Conservation (phyloP, 2,329 filamentous ascomycete genomes). For the Diaporthe nobilis region DNA sequence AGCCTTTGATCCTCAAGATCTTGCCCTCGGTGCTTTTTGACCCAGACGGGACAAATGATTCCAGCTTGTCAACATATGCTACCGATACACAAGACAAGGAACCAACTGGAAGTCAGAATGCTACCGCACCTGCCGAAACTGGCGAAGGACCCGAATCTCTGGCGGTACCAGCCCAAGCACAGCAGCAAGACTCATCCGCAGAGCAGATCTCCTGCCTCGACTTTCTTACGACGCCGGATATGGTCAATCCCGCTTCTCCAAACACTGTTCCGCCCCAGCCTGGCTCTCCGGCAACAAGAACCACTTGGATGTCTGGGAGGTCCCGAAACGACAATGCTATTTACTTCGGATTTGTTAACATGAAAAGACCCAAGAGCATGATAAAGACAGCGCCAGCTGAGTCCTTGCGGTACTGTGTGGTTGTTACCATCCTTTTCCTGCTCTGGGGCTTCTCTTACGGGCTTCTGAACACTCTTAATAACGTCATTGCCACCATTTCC, state of each 20-base stretch:
- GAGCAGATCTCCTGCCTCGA: constrained; percentile 56
- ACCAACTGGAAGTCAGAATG: constrained; percentile 11
- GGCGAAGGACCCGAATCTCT: background rate
- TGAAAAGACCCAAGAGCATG: constrained; percentile 78
- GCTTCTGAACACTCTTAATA: constrained; percentile 85
- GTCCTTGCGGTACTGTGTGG: constrained; percentile 78
- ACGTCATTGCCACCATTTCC: constrained; percentile 74
- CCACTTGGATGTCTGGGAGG: constrained; percentile 44
- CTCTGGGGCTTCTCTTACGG: constrained; percentile 95
- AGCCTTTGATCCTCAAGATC: constrained; percentile 81
- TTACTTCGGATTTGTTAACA: constrained; percentile 85
- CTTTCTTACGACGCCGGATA: constrained; percentile 62
- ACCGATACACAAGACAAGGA: constrained; percentile 44
- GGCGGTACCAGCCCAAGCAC: background rate
- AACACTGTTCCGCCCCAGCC: background rate
- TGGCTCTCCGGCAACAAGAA: constrained; percentile 14
- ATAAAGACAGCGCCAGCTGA: constrained; percentile 74
- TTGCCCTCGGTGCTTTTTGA: constrained; percentile 71
- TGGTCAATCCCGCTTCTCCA: constrained; percentile 38
- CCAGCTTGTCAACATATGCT: constrained; percentile 48
- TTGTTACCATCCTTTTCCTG: constrained; percentile 87
- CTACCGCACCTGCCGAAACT: constrained; percentile 1
- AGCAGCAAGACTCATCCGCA: background rate
- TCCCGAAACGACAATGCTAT: constrained; percentile 60
- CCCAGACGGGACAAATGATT: constrained; percentile 58